Percentiles rank a stretch among this genome's conserved stretches.
phyloP scores from a whole-genome alignment of 495 filamentous ascomycete genomes.

The Penicillium subrubescens region DNA sequence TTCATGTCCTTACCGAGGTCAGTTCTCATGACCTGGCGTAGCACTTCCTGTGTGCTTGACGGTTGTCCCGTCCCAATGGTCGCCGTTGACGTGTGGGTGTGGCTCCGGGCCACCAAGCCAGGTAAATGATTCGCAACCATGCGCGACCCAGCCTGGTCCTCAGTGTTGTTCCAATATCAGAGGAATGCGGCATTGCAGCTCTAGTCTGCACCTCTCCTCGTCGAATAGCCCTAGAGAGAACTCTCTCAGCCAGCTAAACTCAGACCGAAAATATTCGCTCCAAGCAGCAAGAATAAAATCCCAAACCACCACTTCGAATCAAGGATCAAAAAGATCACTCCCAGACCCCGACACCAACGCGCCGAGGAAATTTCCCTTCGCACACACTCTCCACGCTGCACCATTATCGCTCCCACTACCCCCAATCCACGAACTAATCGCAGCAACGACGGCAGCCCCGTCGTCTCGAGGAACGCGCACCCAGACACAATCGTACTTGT shows the following conservation, averaged over 20 bases:
- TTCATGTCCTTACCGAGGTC: not conserved
- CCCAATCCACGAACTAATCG: conserved; percentile 64
- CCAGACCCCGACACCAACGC: conserved; percentile 47
- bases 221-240: not conserved
- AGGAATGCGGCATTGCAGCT: not conserved
- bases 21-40: not conserved
- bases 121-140: not conserved
- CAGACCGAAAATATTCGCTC: not conserved
- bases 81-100: not conserved
- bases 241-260: not conserved
- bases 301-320: not conserved
- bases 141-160: not conserved
- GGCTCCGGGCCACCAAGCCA: not conserved
- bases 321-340: conserved; percentile 44
- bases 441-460: conserved; percentile 63
- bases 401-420: conserved; percentile 37
- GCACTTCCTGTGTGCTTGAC: not conserved
- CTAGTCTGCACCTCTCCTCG: not conserved
- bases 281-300: not conserved
- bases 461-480: conserved; percentile 75
- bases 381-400: conserved; percentile 61
- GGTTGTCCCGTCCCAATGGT: not conserved
- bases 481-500: conserved; percentile 56
- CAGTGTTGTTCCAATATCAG: not conserved
- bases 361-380: conserved; percentile 57